These are phyloP conservation scores for Candida pseudoglaebosa DNA, from an alignment of 805 yeast species.

Conservation along the genomic window DNA sequence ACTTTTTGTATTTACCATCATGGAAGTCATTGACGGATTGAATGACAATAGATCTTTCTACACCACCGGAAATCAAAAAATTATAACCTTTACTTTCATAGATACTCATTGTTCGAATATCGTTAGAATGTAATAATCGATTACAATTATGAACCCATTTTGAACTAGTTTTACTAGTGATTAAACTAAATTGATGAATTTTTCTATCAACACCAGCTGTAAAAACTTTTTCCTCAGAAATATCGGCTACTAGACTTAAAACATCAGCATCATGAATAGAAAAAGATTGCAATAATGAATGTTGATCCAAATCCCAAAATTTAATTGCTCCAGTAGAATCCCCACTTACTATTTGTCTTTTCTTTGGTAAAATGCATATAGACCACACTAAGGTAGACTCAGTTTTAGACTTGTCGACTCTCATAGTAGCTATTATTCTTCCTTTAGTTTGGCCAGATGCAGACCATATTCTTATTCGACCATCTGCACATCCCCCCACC, in stretches of 20 bases:
- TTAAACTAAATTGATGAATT: slow-evolving; percentile 64
- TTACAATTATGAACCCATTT: slow-evolving; percentile 78
- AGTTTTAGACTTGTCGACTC: slow-evolving; percentile 82
- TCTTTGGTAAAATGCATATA: slow-evolving; percentile 56
- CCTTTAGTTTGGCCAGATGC: slow-evolving; percentile 47
- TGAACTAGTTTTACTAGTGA: slow-evolving; percentile 26
- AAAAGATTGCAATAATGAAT: slow-evolving; percentile 76
- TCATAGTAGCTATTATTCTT: slow-evolving; percentile 76
- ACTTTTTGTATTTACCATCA: slow-evolving; percentile 66
- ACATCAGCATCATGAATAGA: slow-evolving; percentile 90
- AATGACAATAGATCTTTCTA: slow-evolving; percentile 65
- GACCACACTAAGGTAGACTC: slow-evolving; percentile 94
- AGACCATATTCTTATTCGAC: slow-evolving; percentile 82
- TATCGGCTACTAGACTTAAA: slow-evolving; percentile 62
- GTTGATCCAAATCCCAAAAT: slow-evolving; percentile 82
- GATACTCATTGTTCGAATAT: slow-evolving; percentile 70
- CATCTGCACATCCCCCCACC: slow-evolving; percentile 96
- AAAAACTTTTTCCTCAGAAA: slow-evolving; percentile 60
- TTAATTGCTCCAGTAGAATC: slow-evolving; percentile 94
- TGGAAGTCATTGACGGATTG: slow-evolving; percentile 65
- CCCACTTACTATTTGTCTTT: slow-evolving; percentile 82
- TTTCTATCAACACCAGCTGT: slow-evolving; percentile 94
- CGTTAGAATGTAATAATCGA: slow-evolving; percentile 81
- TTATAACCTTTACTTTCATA: slow-evolving; percentile 67
- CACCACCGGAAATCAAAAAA: slow-evolving; percentile 78